Evolutionary conservation across 306 rosid genomes (phyloP), one percentile per base, ranked within the genome.

Genomic region (Cotoneaster glaucophyllus): DNA sequence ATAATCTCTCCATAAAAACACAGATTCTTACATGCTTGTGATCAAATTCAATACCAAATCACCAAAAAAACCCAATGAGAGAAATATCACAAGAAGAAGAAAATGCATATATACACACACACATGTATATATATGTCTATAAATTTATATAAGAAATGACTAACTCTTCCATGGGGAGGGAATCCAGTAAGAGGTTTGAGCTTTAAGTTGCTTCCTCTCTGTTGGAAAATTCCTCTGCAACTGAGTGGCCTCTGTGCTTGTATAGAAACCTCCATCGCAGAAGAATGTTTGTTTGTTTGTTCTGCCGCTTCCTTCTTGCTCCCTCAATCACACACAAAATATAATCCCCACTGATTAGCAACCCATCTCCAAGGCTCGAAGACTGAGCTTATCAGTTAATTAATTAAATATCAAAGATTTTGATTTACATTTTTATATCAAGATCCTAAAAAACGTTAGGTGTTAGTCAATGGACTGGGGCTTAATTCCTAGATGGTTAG

Each of bases 201-300:
- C 79, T 82, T 86, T 43, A 86, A 70, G 83, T 56, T 59, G 75
- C 57, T 71, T 72, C 86, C 66, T 34, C 67, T 85, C 37, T 74
- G 66, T 13, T 70, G 85, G 41, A 88, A 85, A 57, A 61, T 77
- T 1, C 83, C 80, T 79, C 87, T 69, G 79, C 82, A 82, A 54
- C 77, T 75, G 71, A 80, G 53, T 34, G 86, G 77, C 78, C 74
- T 76, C 28, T 81, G 87, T 11, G 82, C 81, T 39, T 81, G 88
- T 82, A 90, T 56, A 44, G 87, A 80, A 75, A 84, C 64, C 53
- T 85, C 92, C 96, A 89, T 87, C 29, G 53, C 67, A 72, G 52
- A 73, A 71, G 50, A 32, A 72, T n/a, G 56, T 37, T 32, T 18
- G 50, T 37, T 32, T 18, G 50, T 62, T 62, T 15, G 21, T 15